Evolutionary conservation across 2,329 filamentous ascomycete genomes (phyloP).

Genomic region (Cladosporium velox): DNA sequence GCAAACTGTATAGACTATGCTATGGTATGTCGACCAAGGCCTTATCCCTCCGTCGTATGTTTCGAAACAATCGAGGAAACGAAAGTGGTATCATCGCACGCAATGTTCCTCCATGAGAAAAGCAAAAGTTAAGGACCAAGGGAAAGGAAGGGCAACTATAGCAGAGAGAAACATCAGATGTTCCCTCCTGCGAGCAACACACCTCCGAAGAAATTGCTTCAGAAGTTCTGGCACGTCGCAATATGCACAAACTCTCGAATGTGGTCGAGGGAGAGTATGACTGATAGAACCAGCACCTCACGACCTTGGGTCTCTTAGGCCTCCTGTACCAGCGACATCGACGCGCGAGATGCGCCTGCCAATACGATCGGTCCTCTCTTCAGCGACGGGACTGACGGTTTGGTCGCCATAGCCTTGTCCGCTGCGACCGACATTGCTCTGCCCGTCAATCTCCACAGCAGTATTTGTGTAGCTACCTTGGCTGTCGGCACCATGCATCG

Average conservation of each 20-base stretch:
- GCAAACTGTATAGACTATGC: not conserved
- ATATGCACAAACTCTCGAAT: not conserved
- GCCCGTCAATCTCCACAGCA: conserved; percentile 27
- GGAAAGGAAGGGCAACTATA: not conserved
- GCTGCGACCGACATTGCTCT: conserved; percentile 24
- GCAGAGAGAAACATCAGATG: not conserved
- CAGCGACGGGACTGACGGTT: conserved; percentile 1
- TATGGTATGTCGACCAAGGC: not conserved
- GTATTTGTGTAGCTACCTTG: not conserved
- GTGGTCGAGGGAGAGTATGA: not conserved
- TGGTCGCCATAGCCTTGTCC: conserved; percentile 12
- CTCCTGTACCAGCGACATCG: conserved; percentile 22
- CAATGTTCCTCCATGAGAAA: not conserved
- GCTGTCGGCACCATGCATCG: conserved; percentile 48
- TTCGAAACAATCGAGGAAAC: not conserved
- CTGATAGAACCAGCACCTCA: not conserved
- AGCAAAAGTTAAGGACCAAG: not conserved
- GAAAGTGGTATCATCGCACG: conserved; percentile 17
- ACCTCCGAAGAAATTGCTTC: not conserved
- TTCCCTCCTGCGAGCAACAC: not conserved
- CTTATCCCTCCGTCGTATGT: not conserved
- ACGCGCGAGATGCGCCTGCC: conserved; percentile 20
- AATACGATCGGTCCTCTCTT: conserved; percentile 5
- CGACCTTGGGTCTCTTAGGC: conserved; percentile 8
- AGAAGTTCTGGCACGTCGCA: not conserved